Evolutionary conservation across 2,329 filamentous ascomycete genomes (phyloP).

Genomic region (Aspergillus transmontanensis): DNA sequence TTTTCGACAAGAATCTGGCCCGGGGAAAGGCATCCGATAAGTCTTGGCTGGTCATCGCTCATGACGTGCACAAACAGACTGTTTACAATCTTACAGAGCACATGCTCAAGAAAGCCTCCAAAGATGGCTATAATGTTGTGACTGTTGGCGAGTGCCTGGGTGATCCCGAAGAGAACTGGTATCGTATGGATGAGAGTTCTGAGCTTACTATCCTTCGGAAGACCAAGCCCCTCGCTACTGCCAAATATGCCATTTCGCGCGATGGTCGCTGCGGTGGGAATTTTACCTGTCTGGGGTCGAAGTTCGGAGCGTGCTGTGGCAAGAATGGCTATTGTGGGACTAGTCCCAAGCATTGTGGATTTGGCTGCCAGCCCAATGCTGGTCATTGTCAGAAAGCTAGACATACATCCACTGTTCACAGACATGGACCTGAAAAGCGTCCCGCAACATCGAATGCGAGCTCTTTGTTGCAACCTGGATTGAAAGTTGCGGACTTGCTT

Average conservation of each 20-base stretch:
- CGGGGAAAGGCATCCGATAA: conserved; percentile 27
- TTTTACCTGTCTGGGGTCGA: conserved; percentile 38
- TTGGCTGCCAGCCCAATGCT: conserved; percentile 32
- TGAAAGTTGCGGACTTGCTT: conserved; percentile 7
- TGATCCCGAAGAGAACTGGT: conserved; percentile 44
- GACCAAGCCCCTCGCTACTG: conserved; percentile 10
- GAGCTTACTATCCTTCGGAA: conserved; percentile 23
- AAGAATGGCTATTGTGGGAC: conserved; percentile 34
- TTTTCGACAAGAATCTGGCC: conserved; percentile 39
- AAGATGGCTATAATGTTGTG: conserved; percentile 39
- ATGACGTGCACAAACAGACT: conserved; percentile 48
- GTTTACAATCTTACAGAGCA: conserved; percentile 46
- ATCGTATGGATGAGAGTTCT: conserved; percentile 37
- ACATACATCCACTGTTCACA: not conserved
- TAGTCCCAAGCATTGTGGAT: conserved; percentile 31
- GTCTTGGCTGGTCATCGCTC: conserved; percentile 46
- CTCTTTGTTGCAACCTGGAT: not conserved
- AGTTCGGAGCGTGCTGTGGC: conserved; percentile 38
- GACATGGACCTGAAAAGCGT: not conserved
- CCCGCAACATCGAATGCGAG: conserved; percentile 16
- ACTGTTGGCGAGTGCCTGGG: conserved; percentile 49
- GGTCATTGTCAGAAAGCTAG: conserved; percentile 20
- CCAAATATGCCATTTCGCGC: conserved; percentile 20
- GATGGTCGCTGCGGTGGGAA: conserved; percentile 40
- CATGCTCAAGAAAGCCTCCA: conserved; percentile 37